Base-by-base conservation (phyloP, 352 stramenopile genomes). In the Phytophthora vignae region DNA sequence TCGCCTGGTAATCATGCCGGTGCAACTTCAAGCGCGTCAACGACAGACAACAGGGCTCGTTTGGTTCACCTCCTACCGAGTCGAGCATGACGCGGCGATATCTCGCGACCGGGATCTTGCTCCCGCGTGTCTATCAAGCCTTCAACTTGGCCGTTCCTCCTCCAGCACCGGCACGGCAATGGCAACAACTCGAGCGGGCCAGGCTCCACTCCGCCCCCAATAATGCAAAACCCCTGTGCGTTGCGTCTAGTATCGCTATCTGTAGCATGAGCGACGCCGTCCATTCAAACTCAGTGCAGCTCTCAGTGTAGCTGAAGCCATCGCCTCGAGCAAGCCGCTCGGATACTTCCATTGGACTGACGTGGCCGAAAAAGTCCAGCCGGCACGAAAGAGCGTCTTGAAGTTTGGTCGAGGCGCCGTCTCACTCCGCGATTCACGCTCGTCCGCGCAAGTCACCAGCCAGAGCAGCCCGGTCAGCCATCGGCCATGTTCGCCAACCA, bases 401-500 rank as follows among this genome's bases (percentile, higher is more conserved):
- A 70, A 74, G 60, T 61, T 74, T 25, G 67, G 40, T 22, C n/a
- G 19, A 17, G 44, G 38, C 48, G 55, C 53, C 50, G 57, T 31
- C 54, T 78, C 70, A 82, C 65, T 84, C 67, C 60, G n/a, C 55
- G 80, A 79, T 60, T 61, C 11, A 49, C 66, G 33, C 10, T 50
- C 67, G n/a, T 25, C 22, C 29, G 9, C 55, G 11, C 60, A 64
- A 70, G 12, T 17, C 60, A 42, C 36, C 36, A 42, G 14, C 11
- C 36, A 42, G 14, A 40, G 9, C 8, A 42, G 11, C 42, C 33
- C 33, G 10, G 9, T 9, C 59, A 49, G 25, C 21, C 54, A 29
- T 7, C 42, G 19, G 36, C 21, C 9, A 81, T 78, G 74, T 81
- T 81, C 63, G 57, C 71, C 15, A 78, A 76, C 55, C 74, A 81